Base-by-base conservation (phyloP, 164 flowering plant species). In the Cinnamomum chago region DNA sequence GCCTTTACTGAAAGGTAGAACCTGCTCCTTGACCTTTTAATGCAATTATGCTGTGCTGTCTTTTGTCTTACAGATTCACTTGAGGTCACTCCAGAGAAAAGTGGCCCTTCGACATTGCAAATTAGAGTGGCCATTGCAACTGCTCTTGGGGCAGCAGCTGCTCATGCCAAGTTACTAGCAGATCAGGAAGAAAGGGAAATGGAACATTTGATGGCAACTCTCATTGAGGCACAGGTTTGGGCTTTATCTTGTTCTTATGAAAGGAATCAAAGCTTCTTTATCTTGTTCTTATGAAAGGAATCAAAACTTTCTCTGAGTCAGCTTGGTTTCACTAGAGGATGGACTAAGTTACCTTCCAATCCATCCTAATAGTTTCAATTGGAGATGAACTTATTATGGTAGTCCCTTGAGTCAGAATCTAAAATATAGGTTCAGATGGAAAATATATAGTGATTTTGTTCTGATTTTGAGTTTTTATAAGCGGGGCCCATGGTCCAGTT, bases 141-240 rank as follows among this genome's bases (percentile, higher is more conserved):
- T 12, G 94, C 97, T 65, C 90, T 96, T 64, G 99, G 98, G 25
- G 88, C 92, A 72, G 95, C 94, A 76, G 97, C 94, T 85, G 94
- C 94, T 74, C 90, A 81, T 83, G 91, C 97, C 60, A 96, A 88
- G 77, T 67, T 88, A 76, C 81, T 96, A 82, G 98, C 95, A 69
- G 92, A 90, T 77, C 91, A 91, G 75, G 99, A 96, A 83, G 93
- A 89, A 58, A 85, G 89, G 73, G 92, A 91, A 77, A 88, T 96
- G 67, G 98, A 89, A 80, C 77, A 81, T 70, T 75, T 88, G 77
- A 79, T 91, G 76, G 92, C 95, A 70, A 80, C 79, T n/a, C 71
- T 94, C 33, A 85, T 94, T 68, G 97, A 91, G 70, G 78, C 88
- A 27, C 97, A 96, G 98, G 98, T 95, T 33, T 64, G 30, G 10